These are phyloP conservation scores for Colletotrichum caudatum DNA, from an alignment of 2,329 filamentous ascomycete species.

Conservation along the genomic window DNA sequence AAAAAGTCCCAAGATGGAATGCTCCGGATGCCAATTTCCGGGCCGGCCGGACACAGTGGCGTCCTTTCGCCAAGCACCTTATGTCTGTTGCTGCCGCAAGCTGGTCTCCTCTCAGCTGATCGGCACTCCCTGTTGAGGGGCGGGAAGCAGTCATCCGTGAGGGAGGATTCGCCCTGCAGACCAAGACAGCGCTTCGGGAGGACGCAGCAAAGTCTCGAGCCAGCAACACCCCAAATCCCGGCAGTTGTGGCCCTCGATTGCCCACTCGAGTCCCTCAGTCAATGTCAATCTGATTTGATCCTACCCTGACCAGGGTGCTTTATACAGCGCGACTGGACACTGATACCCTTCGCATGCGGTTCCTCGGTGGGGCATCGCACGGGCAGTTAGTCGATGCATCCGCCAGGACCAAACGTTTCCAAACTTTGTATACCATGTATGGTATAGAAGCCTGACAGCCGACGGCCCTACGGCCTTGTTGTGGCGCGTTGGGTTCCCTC, in stretches of 20 bases:
- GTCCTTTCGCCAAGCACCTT: not conserved
- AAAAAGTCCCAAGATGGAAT: not conserved
- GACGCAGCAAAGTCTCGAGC: conserved; percentile 16
- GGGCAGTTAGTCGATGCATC: not conserved
- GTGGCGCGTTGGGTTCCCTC: not conserved
- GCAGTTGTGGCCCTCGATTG: conserved; percentile 25
- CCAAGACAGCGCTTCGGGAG: not conserved
- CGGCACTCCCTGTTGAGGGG: conserved; percentile 12
- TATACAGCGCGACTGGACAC: conserved; percentile 15
- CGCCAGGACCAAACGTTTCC: not conserved
- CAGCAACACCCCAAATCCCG: conserved; percentile 8
- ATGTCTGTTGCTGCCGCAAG: conserved; percentile 29
- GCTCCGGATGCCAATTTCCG: not conserved
- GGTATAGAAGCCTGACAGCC: not conserved
- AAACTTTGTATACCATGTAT: not conserved
- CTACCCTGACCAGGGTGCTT: not conserved
- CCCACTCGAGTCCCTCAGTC: conserved; percentile 18
- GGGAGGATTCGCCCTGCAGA: conserved; percentile 19
- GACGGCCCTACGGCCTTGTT: not conserved
- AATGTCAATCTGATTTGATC: conserved; percentile 13
- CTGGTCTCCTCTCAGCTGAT: conserved; percentile 25
- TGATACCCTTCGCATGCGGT: not conserved
- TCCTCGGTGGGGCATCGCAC: not conserved
- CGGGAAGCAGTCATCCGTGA: conserved; percentile 32
- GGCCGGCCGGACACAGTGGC: not conserved